phyloP scores from a whole-genome alignment of 192 early-diverging fungal species.

The Backusella australiensis region DNA sequence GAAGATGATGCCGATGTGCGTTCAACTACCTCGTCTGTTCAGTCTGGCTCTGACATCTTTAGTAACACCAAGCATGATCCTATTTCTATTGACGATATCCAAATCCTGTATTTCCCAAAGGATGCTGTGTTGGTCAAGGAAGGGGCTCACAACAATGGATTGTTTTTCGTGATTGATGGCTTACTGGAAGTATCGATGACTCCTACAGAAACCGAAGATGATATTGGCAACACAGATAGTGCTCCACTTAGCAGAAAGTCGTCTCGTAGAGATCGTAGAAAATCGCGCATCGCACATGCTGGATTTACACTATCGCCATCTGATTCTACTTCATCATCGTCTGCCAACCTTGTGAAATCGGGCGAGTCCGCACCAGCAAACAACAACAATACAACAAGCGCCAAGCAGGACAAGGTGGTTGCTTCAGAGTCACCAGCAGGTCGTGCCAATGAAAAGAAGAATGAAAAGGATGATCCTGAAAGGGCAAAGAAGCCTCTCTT shows the following conservation, averaged over 20 bases:
- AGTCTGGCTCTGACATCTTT: constrained; percentile 24
- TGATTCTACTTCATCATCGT: not conserved
- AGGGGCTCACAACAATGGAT: constrained; percentile 78
- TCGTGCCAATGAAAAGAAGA: not conserved
- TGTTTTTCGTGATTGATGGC: constrained; percentile 95
- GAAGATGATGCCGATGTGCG: constrained; percentile 17
- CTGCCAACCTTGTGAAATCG: not conserved
- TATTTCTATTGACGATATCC: constrained; percentile 54
- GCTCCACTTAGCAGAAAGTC: not conserved
- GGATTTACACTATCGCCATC: not conserved
- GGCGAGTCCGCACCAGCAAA: not conserved
- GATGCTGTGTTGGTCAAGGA: constrained; percentile 75
- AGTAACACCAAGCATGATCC: not conserved
- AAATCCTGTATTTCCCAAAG: constrained; percentile 73
- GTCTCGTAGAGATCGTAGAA: not conserved
- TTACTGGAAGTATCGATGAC: constrained; percentile 69
- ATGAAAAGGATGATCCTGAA: constrained; percentile 1
- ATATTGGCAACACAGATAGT: not conserved
- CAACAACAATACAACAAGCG: not conserved
- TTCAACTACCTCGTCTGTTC: constrained; percentile 21
- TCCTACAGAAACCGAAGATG: constrained; percentile 18
- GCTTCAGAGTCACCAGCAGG: constrained; percentile 35
- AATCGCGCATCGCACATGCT: not conserved
- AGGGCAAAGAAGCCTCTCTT: constrained; percentile 56
- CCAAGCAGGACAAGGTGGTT: constrained; percentile 9